Evolutionary conservation across 345 rosid genomes (phyloP).

Genomic region (Populus tremula): DNA sequence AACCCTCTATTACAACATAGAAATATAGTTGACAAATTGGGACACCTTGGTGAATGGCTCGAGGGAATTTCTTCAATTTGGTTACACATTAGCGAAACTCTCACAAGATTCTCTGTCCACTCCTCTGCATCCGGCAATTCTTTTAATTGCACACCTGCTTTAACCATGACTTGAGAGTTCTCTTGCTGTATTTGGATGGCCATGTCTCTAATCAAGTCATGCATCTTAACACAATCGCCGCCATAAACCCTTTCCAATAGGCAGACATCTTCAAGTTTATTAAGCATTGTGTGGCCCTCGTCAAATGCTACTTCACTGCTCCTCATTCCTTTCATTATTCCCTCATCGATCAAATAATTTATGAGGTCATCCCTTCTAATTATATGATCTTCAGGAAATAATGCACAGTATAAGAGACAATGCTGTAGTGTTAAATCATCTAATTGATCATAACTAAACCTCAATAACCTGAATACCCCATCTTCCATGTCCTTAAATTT

Average conservation of each 20-base stretch:
- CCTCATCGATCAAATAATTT: conserved; percentile 16
- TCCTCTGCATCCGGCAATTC: neutral
- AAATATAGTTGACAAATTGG: neutral
- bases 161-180: too few relatives aligned
- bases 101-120: conserved; percentile 13
- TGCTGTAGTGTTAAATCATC: conserved; percentile 11
- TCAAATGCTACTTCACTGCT: too few relatives aligned
- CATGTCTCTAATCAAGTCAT: neutral
- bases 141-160: too few relatives aligned
- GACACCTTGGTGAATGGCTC: conserved; percentile 1
- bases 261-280: neutral
- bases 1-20: too few relatives aligned
- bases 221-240: neutral
- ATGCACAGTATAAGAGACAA: conserved; percentile 22
- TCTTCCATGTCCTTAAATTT: too few relatives aligned
- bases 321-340: neutral
- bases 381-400: conserved; percentile 11
- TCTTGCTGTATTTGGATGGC: too few relatives aligned
- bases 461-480: too few relatives aligned
- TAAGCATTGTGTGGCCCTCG: too few relatives aligned
- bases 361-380: neutral
- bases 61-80: neutral
- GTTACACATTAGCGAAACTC: conserved; percentile 12
- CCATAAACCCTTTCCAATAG: conserved; percentile 9
- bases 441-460: neutral